Evolutionary conservation across 164 flowering plant species (phyloP).

Genomic region (Vitis riparia): DNA sequence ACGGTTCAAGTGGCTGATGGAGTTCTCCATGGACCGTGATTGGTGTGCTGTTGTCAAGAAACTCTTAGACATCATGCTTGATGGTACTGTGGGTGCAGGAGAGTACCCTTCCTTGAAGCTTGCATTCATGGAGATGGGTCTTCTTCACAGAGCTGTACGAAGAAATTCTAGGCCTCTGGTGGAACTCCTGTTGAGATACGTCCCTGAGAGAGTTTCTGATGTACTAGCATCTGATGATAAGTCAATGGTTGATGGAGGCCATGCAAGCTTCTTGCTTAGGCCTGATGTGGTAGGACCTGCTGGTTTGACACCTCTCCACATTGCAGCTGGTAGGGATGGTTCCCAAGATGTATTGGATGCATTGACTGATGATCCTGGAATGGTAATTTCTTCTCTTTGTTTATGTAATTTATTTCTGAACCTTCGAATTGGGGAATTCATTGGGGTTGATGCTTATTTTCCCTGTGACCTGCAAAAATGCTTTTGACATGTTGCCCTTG

Average conservation of each 20-base stretch:
- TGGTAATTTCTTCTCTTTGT: constrained; percentile 28
- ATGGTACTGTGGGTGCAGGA: constrained; percentile 41
- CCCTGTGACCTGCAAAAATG: neutral
- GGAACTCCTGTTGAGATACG: constrained; percentile 45
- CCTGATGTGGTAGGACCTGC: constrained; percentile 53
- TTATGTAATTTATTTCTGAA: neutral
- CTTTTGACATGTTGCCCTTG: no score
- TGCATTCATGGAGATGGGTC: constrained; percentile 42
- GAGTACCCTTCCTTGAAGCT: constrained; percentile 27
- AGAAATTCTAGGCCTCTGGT: constrained; percentile 54
- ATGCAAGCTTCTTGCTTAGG: constrained; percentile 28
- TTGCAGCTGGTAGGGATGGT: constrained; percentile 63
- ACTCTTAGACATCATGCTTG: constrained; percentile 43
- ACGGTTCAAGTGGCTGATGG: constrained; percentile 54
- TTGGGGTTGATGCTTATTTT: neutral
- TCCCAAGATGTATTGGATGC: constrained; percentile 56
- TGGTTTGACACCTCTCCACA: constrained; percentile 63
- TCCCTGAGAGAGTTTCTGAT: constrained; percentile 23
- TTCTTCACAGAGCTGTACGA: constrained; percentile 62
- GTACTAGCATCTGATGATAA: constrained; percentile 8
- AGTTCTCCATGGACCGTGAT: constrained; percentile 59
- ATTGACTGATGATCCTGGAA: constrained; percentile 53
- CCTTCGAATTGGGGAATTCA: no score
- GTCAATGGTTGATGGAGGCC: constrained; percentile 8
- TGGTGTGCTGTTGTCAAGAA: constrained; percentile 68